A percentile compares a stretch with the other conserved stretches of the same genome.
phyloP scores from a whole-genome alignment of 768 basidiomycete genomes.

The Lactifluus echinatus region DNA sequence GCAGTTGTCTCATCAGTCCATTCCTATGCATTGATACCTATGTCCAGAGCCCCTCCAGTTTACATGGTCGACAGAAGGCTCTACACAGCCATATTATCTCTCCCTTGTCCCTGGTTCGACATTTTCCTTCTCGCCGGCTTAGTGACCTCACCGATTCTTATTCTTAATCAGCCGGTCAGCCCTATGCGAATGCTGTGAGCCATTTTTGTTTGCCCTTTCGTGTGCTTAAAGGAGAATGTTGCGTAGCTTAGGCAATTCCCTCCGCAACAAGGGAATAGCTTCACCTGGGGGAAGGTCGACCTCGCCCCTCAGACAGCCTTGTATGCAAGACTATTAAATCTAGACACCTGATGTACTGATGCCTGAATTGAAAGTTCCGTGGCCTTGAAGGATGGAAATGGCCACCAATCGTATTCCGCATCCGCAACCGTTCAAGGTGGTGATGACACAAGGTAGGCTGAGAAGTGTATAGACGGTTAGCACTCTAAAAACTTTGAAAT shows the following conservation, averaged over 20 bases:
- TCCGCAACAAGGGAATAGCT: conserved; percentile 31
- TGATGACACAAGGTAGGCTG: conserved; percentile 29
- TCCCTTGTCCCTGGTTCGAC: conserved; percentile 51
- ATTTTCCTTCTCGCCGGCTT: neutral
- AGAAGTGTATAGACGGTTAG: neutral
- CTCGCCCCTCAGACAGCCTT: conserved; percentile 36
- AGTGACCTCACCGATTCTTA: neutral
- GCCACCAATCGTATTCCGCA: conserved; percentile 43
- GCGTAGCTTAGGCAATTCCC: conserved; percentile 48
- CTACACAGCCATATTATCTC: conserved; percentile 49
- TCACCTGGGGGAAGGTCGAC: conserved; percentile 48
- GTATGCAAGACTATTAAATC: conserved; percentile 31
- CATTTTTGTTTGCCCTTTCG: neutral
- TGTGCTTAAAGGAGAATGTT: neutral
- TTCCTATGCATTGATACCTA: conserved; percentile 1
- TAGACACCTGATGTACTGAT: neutral
- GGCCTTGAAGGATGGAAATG: conserved; percentile 50
- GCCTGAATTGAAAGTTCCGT: conserved; percentile 35
- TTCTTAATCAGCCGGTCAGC: conserved; percentile 40
- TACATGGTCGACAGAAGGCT: conserved; percentile 37
- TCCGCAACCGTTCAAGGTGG: conserved; percentile 37
- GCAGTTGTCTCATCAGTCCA: conserved; percentile 21
- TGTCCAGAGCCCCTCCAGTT: conserved; percentile 50
- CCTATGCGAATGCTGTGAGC: conserved; percentile 43
- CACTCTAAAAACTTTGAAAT: neutral